Evolutionary conservation across 2,329 filamentous ascomycete species (phyloP).

Genomic region (Colletotrichum eleusines): DNA sequence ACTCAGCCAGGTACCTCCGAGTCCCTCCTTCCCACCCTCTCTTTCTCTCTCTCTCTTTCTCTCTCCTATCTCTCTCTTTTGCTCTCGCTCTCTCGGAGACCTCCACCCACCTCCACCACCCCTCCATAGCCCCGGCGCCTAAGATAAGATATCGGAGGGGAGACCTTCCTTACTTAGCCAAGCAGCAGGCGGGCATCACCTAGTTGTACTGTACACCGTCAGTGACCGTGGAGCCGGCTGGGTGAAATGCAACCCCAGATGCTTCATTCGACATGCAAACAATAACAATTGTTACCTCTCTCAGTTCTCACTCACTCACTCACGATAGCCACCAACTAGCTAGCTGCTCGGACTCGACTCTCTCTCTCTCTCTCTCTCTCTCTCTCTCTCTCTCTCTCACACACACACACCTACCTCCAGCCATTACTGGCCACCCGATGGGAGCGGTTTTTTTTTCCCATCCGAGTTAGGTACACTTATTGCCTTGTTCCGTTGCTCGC

Average conservation of each 20-base stretch:
- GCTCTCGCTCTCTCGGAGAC: background rate
- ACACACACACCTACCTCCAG: no score
- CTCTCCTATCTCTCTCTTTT: background rate
- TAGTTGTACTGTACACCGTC: background rate
- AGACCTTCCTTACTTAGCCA: slow-evolving; percentile 31
- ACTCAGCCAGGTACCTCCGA: slow-evolving; percentile 10
- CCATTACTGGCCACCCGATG: slow-evolving; percentile 17
- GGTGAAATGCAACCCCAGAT: slow-evolving; percentile 2
- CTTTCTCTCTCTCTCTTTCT: background rate
- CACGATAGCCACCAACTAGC: background rate
- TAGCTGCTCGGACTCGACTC: background rate
- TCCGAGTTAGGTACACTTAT: background rate
- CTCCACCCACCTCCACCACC: slow-evolving; percentile 11
- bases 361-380: background rate
- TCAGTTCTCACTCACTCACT: background rate
- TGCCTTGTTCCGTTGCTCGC: slow-evolving; percentile 6
- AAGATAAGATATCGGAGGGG: slow-evolving; percentile 36
- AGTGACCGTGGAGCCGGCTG: background rate
- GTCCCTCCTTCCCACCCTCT: background rate
- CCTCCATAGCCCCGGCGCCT: slow-evolving; percentile 2
- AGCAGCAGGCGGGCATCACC: background rate
- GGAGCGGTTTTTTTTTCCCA: slow-evolving; percentile 25
- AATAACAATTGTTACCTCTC: background rate
- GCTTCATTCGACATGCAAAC: background rate
- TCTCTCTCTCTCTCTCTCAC: no score